Base-by-base conservation (phyloP, 495 filamentous ascomycete species). In the Xylaria cubensis region DNA sequence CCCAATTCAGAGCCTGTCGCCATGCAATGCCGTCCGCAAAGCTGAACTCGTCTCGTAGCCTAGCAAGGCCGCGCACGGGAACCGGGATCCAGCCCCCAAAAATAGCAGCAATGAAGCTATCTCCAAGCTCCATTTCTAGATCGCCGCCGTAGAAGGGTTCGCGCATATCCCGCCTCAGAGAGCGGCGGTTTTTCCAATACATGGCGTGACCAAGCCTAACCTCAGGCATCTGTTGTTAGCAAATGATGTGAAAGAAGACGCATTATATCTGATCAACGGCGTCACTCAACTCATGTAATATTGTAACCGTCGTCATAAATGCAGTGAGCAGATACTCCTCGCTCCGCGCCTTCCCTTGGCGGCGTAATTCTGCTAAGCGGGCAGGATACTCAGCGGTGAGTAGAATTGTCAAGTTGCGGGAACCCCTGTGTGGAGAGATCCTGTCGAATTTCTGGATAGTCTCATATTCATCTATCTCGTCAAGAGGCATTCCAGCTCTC, bases 81-180 rank as follows among this genome's bases (percentile, higher is more conserved):
- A 82, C 75, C 3, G 82, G 82, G 13, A 76, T 56, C 80, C 80
- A 84, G 19, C 81, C 82, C 12, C 82, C 81, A 59, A 82, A 84
- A 0, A 84, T 74, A 48, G 75, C 75, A 12, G 80, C 76, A 15
- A 82, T 70, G 64, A 82, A 82, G 71, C 78, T 81, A 50, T 84
- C 80, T 29, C 81, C 82, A 15, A 84, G 75, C 67, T 84, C 82
- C 81, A 82, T 84, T 61, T 84, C 78, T 5, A 84, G 73, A 48
- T 82, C 81, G 5, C 70, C 75, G 21, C 81, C 82, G 66, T 81
- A 84, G 69, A 76, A 84, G 0, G 82, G 82, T 64, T 84, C 82
- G 6, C 71, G 76, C 48, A 84, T 70, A 24, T 75, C 72, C 26
- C 69, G 63, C 48, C 77, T 81, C 13, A 79, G 65, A 19, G 81